Evolutionary conservation across 2,329 filamentous ascomycete genomes (phyloP).

Genomic region (Gyromitra esculenta): DNA sequence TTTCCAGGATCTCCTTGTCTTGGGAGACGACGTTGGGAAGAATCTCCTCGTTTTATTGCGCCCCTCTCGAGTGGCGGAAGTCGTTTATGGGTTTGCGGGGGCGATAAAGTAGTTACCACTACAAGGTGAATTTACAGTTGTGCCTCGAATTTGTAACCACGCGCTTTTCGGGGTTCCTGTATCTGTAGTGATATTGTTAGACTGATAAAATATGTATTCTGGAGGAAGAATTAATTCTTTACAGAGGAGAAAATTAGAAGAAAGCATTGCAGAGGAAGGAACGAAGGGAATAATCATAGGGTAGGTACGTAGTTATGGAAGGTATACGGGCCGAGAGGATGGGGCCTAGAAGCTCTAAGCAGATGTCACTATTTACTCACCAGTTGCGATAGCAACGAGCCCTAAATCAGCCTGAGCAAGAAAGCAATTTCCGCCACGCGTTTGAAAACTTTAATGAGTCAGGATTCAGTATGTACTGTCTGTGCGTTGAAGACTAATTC

Average conservation of each 20-base stretch:
- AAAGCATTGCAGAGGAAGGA: conserved; percentile 8
- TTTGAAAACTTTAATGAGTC: conserved; percentile 38
- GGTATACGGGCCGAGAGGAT: conserved; percentile 28
- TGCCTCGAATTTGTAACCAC: conserved; percentile 8
- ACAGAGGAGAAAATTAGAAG: conserved; percentile 8
- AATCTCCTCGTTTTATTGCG: conserved; percentile 39
- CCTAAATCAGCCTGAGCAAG: conserved; percentile 19
- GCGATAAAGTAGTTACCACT: conserved; percentile 1
- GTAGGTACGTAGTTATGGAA: conserved; percentile 33
- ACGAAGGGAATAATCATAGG: conserved; percentile 7
- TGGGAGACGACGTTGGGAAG: conserved; percentile 25
- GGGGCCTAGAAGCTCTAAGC: conserved; percentile 20
- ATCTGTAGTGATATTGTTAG: conserved; percentile 23
- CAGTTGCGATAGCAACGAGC: conserved; percentile 44
- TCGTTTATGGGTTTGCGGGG: conserved; percentile 20
- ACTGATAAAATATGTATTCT: conserved; percentile 1
- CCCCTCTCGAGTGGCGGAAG: conserved; percentile 28
- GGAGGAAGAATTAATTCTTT: conserved; percentile 17
- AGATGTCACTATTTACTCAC: conserved; percentile 48
- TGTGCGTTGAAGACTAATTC: conserved; percentile 41
- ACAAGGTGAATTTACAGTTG: conserved; percentile 23
- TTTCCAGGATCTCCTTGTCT: conserved; percentile 32
- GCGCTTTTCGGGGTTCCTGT: conserved; percentile 17
- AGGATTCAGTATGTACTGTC: conserved; percentile 32
- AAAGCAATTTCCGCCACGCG: conserved; percentile 47